A percentile compares a stretch with the other conserved stretches of the same genome.
These are phyloP conservation scores for Earliella scabrosa DNA, from an alignment of 1,284 basidiomycete genomes.

Conservation along the genomic window DNA sequence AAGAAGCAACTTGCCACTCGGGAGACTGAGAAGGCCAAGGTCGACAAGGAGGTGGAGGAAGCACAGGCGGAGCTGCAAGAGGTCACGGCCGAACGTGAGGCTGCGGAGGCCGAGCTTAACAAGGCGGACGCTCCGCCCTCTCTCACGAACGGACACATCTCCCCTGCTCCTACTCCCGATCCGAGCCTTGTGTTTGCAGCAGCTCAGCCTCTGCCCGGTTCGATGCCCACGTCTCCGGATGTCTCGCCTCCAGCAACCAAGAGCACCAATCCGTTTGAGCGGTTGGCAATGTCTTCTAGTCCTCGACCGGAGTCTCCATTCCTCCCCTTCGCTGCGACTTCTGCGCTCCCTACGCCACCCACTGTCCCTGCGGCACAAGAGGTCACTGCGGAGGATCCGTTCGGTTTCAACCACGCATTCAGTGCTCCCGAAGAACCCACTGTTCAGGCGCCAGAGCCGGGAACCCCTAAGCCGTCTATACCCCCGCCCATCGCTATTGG, in stretches of 20 bases:
- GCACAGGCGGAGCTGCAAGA: constrained; percentile 57
- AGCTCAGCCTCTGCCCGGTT: constrained; percentile 67
- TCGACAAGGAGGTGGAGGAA: constrained; percentile 75
- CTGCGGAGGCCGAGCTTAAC: constrained; percentile 55
- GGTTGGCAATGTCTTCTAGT: constrained; percentile 57
- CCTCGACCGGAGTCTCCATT: constrained; percentile 63
- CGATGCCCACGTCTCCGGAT: constrained; percentile 74
- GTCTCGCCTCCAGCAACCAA: constrained; percentile 46
- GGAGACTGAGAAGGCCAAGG: constrained; percentile 77
- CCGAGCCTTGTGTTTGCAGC: constrained; percentile 65
- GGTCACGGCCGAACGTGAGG: constrained; percentile 60
- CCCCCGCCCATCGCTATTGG: constrained; percentile 16
- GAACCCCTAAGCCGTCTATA: constrained; percentile 23
- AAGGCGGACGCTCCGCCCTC: constrained; percentile 31
- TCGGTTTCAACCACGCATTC: constrained; percentile 58
- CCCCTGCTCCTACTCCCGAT: constrained; percentile 33
- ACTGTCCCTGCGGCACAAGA: constrained; percentile 19
- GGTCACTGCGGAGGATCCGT: constrained; percentile 51
- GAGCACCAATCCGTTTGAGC: constrained; percentile 95
- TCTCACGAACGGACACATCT: constrained; percentile 30
- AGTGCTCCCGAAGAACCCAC: constrained; percentile 27
- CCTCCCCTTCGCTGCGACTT: constrained; percentile 50
- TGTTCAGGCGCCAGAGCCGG: constrained; percentile 18
- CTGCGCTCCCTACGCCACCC: constrained; percentile 34
- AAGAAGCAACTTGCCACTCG: constrained; percentile 92